Conservation (phyloP, 179 eudicot species). For the Silene coronaria region DNA sequence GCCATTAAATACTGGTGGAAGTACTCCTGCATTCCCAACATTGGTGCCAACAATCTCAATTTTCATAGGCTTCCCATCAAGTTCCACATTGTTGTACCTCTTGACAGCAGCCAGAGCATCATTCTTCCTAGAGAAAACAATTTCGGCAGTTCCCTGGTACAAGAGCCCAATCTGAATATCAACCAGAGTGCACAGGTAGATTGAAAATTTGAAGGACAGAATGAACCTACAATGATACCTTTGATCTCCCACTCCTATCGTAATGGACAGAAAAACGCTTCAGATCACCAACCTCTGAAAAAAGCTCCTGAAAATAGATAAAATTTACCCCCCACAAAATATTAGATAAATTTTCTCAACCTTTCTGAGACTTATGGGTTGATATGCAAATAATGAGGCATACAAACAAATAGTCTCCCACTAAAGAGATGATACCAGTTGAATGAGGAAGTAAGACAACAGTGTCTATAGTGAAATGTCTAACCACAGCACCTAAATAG, state of each 20-base stretch:
- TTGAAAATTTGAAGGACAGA: not conserved
- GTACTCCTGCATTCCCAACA: slow-evolving; percentile 24
- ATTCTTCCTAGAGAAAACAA: slow-evolving; percentile 40
- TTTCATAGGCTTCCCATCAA: slow-evolving; percentile 55
- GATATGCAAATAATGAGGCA: not conserved
- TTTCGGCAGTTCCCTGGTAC: slow-evolving; percentile 44
- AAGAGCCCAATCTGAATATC: slow-evolving; percentile 10
- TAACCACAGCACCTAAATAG: not conserved
- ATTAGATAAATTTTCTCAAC: not conserved
- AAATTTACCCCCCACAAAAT: not conserved
- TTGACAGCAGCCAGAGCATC: slow-evolving; percentile 47
- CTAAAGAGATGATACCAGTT: not conserved
- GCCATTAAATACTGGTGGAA: slow-evolving; percentile 32
- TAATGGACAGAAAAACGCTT: slow-evolving; percentile 56
- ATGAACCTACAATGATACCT: slow-evolving; percentile 34
- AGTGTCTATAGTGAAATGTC: no score
- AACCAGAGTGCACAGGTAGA: not conserved
- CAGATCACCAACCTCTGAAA: slow-evolving; percentile 71
- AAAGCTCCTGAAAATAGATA: slow-evolving; percentile 49
- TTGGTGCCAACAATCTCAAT: slow-evolving; percentile 45
- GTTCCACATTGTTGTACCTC: slow-evolving; percentile 51
- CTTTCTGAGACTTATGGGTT: no score
- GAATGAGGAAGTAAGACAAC: not conserved
- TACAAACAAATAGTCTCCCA: not conserved
- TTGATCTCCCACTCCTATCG: slow-evolving; percentile 75